phyloP scores from a whole-genome alignment of 768 basidiomycete species.

The Phaeotremella fagi region DNA sequence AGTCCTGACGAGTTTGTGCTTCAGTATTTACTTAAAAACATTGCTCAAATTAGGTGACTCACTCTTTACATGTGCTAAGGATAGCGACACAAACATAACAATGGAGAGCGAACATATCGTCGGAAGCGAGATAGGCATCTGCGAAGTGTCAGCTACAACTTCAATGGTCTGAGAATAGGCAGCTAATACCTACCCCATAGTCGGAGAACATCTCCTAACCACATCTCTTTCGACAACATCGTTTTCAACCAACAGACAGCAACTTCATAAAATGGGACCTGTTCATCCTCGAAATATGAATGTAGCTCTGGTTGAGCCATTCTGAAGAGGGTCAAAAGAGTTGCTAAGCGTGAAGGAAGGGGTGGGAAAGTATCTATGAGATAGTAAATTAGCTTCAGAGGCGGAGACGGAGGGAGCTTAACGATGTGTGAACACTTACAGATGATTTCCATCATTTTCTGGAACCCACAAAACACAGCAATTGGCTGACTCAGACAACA shows the following conservation, averaged over 20 bases:
- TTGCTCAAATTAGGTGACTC: constrained; percentile 2
- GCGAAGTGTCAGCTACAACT: neutral
- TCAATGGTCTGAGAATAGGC: neutral
- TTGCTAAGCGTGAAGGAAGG: constrained; percentile 31
- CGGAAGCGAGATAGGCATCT: constrained; percentile 42
- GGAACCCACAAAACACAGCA: constrained; percentile 36
- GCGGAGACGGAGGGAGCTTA: neutral
- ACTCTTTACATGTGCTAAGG: constrained; percentile 40
- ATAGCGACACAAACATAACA: constrained; percentile 44
- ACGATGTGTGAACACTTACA: constrained; percentile 17
- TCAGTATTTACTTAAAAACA: too few species aligned
- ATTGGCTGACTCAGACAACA: constrained; percentile 31
- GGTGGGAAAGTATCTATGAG: constrained; percentile 27
- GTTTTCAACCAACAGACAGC: constrained; percentile 35
- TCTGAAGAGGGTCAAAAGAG: constrained; percentile 35
- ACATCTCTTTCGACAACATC: constrained; percentile 36
- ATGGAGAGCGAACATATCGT: constrained; percentile 43
- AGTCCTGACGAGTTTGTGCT: constrained; percentile 25
- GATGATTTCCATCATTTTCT: constrained; percentile 32
- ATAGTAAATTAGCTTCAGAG: neutral
- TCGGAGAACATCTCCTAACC: constrained; percentile 36
- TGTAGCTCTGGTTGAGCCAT: constrained; percentile 32
- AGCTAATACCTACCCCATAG: constrained; percentile 35
- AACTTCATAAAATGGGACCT: constrained; percentile 33
- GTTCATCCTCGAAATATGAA: constrained; percentile 42